A percentile compares a stretch with the other conserved stretches of the same genome.
Evolutionary conservation across 2,329 filamentous ascomycete species (phyloP).

Genomic region (Plenodomus lindquistii): DNA sequence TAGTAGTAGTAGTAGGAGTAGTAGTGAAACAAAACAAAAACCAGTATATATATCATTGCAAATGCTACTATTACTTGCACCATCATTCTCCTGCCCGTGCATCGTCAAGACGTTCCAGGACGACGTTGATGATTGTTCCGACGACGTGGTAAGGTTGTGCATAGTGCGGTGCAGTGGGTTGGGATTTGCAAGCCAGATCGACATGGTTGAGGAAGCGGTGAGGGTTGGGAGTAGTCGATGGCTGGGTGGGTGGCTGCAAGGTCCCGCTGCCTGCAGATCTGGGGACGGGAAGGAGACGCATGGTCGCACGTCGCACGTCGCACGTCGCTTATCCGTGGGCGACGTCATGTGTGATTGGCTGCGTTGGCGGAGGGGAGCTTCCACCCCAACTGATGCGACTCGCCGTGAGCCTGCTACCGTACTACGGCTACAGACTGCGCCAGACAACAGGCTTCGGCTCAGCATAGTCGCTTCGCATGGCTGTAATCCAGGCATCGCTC

Average conservation of each 20-base stretch:
- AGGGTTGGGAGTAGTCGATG: no score
- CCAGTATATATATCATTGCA: background rate
- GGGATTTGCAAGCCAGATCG: conserved; percentile 2
- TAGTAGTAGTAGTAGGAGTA: no score
- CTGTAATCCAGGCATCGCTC: no score
- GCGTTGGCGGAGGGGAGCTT: no score
- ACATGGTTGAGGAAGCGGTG: conserved; percentile 7
- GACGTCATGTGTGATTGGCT: conserved; percentile 16
- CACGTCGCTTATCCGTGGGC: background rate
- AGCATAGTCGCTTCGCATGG: no score
- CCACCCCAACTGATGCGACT: no score
- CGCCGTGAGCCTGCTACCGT: no score
- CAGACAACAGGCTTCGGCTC: no score
- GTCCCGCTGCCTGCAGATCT: conserved; percentile 21
- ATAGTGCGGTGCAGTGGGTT: conserved; percentile 4
- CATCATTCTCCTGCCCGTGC: background rate
- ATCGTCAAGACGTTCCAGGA: background rate
- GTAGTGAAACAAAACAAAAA: no score
- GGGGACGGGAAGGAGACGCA: conserved; percentile 10
- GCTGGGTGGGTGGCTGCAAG: conserved; percentile 22
- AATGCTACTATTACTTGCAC: background rate
- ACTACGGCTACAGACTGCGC: no score
- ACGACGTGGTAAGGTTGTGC: background rate
- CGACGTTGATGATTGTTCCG: background rate
- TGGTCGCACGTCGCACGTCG: conserved; percentile 7